Percentiles rank a stretch among this genome's conserved stretches.
phyloP scores from a whole-genome alignment of 495 filamentous ascomycete species.

The Penicillium flavigenum region DNA sequence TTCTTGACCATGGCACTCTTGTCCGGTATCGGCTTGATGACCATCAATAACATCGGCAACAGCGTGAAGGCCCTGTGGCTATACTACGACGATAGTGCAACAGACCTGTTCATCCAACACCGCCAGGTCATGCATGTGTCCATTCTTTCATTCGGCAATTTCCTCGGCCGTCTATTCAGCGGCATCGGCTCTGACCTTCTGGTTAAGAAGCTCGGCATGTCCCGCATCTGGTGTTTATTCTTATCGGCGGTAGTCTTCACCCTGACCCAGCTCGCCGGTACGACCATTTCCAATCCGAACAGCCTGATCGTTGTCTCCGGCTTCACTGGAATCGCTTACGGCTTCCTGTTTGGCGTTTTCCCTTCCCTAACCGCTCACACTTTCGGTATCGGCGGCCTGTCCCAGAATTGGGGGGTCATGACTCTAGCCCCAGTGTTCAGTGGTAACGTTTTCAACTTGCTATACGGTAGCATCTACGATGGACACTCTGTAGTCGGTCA shows the following conservation, averaged over 20 bases:
- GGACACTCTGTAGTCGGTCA: slow-evolving; percentile 65
- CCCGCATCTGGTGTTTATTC: slow-evolving; percentile 86
- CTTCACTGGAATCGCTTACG: slow-evolving; percentile 86
- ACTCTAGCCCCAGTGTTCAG: slow-evolving; percentile 80
- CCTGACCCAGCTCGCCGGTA: slow-evolving; percentile 74
- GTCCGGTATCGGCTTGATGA: slow-evolving; percentile 94
- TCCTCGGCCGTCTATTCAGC: slow-evolving; percentile 66
- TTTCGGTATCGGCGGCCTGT: slow-evolving; percentile 86
- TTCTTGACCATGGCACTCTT: slow-evolving; percentile 83
- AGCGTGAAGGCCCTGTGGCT: slow-evolving; percentile 78
- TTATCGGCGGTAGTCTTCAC: slow-evolving; percentile 75
- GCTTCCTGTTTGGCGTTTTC: slow-evolving; percentile 92
- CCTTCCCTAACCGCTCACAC: slow-evolving; percentile 88
- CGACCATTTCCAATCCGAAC: slow-evolving; percentile 78
- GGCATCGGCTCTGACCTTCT: slow-evolving; percentile 87
- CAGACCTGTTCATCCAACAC: slow-evolving; percentile 71
- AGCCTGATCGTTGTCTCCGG: slow-evolving; percentile 73
- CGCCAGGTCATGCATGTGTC: slow-evolving; percentile 92
- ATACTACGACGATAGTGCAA: slow-evolving; percentile 72
- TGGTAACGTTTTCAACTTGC: slow-evolving; percentile 87
- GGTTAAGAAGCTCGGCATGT: slow-evolving; percentile 73
- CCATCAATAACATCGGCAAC: slow-evolving; percentile 98
- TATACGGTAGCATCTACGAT: slow-evolving; percentile 79
- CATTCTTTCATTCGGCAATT: slow-evolving; percentile 82
- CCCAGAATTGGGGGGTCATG: slow-evolving; percentile 93